Conservation (phyloP, 306 rosid species). For the Fragaria ananassa region DNA sequence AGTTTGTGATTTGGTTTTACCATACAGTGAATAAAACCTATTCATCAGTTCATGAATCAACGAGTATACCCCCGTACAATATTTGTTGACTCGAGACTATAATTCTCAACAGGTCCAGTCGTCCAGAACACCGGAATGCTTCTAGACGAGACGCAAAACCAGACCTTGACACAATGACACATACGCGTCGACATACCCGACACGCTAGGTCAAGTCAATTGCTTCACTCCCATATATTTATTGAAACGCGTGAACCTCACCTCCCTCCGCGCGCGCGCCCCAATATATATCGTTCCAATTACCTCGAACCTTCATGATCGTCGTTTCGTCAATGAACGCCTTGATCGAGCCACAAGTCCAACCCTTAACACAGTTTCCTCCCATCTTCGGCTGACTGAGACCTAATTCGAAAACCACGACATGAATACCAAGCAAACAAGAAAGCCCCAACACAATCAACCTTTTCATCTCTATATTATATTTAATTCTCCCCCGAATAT, state of each 20-base stretch:
- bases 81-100: no score
- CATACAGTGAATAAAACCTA: not conserved
- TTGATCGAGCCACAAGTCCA: not conserved
- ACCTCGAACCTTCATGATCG: constrained; percentile 32
- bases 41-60: not conserved
- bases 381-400: constrained; percentile 17
- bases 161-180: not conserved
- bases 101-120: not conserved
- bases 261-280: not conserved
- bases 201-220: not conserved
- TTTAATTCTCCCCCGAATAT: not conserved
- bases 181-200: not conserved
- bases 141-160: constrained; percentile 1
- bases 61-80: not conserved
- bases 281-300: not conserved
- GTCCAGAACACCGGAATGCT: not conserved
- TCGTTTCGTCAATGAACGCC: not conserved
- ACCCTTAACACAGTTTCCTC: constrained; percentile 4
- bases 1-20: not conserved
- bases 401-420: not conserved
- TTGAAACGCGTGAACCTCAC: not conserved
- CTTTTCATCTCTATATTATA: not conserved
- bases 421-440: not conserved
- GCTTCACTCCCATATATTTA: not conserved
- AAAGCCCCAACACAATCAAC: constrained; percentile 1